Evolutionary conservation across 2,329 filamentous ascomycete species (phyloP).

Genomic region (Fusarium sp.): DNA sequence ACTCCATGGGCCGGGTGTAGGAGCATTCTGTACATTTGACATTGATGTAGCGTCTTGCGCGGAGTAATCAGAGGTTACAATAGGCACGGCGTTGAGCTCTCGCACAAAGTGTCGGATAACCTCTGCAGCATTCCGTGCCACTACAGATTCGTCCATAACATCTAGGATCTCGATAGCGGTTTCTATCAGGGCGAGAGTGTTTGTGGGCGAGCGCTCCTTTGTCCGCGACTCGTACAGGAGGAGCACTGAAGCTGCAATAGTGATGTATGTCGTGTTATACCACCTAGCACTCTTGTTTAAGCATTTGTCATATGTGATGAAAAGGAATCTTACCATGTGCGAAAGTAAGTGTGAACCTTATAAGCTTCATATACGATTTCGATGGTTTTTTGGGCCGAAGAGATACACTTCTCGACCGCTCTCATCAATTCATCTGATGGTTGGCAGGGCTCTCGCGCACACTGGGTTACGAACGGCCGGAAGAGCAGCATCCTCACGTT

Average conservation of each 20-base stretch:
- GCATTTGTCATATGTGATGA: no score
- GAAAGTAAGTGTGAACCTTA: conserved; percentile 18
- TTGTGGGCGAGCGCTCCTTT: not conserved
- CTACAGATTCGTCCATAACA: conserved; percentile 19
- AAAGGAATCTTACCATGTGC: conserved; percentile 10
- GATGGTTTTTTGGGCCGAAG: conserved; percentile 11
- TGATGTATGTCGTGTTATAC: conserved; percentile 22
- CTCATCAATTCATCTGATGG: not conserved
- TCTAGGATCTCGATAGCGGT: conserved; percentile 12
- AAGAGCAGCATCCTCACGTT: conserved; percentile 20
- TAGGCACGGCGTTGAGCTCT: conserved; percentile 2
- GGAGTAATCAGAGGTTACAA: no score
- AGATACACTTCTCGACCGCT: conserved; percentile 9
- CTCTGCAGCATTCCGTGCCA: conserved; percentile 14
- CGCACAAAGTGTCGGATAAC: conserved; percentile 14
- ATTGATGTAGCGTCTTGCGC: no score
- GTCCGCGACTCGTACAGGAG: conserved; percentile 13
- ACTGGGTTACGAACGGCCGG: conserved; percentile 3
- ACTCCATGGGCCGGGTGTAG: conserved; percentile 8
- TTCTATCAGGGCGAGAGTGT: not conserved
- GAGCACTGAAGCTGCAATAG: conserved; percentile 11
- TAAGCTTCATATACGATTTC: conserved; percentile 13
- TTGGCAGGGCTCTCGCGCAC: not conserved
- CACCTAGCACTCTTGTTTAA: not conserved
- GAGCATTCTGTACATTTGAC: not conserved